phyloP scores from a whole-genome alignment of 2,329 filamentous ascomycete species.

The Ophiosphaerella herpotricha region DNA sequence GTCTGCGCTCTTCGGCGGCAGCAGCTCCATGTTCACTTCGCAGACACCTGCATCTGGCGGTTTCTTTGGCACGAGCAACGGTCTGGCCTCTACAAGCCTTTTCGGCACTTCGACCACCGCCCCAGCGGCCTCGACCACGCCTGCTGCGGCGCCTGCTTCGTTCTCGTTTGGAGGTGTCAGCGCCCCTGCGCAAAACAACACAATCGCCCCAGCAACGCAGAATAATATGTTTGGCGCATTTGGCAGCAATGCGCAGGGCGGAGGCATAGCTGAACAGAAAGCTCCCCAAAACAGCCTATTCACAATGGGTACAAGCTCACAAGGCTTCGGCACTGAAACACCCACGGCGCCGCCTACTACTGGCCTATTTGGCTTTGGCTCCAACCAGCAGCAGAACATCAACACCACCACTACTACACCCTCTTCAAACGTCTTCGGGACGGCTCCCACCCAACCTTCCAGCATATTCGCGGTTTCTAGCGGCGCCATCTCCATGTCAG shows the following conservation, averaged over 20 bases:
- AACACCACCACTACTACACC: constrained; percentile 6
- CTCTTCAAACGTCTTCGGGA: too few species aligned
- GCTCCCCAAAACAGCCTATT: constrained; percentile 16
- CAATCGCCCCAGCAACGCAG: neutral
- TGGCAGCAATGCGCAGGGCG: constrained; percentile 19
- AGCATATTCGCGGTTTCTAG: too few species aligned
- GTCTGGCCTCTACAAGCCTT: too few species aligned
- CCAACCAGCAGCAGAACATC: constrained; percentile 11
- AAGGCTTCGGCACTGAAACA: constrained; percentile 11
- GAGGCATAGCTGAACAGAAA: constrained; percentile 6
- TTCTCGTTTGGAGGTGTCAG: too few species aligned
- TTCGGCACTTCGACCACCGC: too few species aligned
- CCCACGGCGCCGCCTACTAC: constrained; percentile 15
- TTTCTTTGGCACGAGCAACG: constrained; percentile 15
- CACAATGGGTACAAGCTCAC: constrained; percentile 16
- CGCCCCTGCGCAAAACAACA: constrained; percentile 19
- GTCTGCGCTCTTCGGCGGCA: constrained; percentile 17
- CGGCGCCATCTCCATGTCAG: constrained; percentile 1
- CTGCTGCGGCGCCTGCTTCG: too few species aligned
- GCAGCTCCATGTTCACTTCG: constrained; percentile 23
- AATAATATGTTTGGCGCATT: constrained; percentile 22
- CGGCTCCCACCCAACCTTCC: too few species aligned
- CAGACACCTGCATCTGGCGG: constrained; percentile 21
- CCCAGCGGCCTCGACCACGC: too few species aligned
- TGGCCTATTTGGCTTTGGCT: constrained; percentile 20